Conservation (phyloP, 2,329 filamentous ascomycete species). For the Penicillium aurantiogriseum region DNA sequence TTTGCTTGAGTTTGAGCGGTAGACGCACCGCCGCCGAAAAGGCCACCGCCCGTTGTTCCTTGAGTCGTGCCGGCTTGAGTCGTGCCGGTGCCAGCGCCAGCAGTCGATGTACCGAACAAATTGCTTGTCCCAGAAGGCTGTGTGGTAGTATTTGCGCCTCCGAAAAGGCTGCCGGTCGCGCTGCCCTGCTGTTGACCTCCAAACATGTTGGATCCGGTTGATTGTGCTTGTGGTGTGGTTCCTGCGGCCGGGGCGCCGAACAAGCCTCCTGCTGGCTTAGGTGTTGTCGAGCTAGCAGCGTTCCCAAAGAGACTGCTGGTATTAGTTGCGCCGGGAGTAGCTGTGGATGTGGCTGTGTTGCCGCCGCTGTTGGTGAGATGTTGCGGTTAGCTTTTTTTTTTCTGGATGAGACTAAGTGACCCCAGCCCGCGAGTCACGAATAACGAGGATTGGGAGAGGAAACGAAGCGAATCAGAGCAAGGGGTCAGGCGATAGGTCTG, state of each 20-base stretch:
- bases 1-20: constrained; percentile 37
- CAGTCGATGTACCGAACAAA: constrained; percentile 33
- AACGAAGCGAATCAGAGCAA: constrained; percentile 6
- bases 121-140: constrained; percentile 30
- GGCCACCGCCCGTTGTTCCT: constrained; percentile 12
- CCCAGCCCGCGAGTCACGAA: neutral
- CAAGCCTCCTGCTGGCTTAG: constrained; percentile 34
- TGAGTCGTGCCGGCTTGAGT: constrained; percentile 5
- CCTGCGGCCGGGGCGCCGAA: constrained; percentile 30
- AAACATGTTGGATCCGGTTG: constrained; percentile 36
- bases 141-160: constrained; percentile 26
- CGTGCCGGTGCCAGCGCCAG: constrained; percentile 12
- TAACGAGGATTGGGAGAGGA: neutral
- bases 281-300: constrained; percentile 23
- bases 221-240: constrained; percentile 31
- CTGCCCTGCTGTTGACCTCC: constrained; percentile 31
- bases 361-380: constrained; percentile 17
- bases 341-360: constrained; percentile 29
- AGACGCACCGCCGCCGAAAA: constrained; percentile 13
- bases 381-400: constrained; percentile 17
- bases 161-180: constrained; percentile 32
- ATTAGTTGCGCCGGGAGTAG: constrained; percentile 28
- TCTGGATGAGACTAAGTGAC: neutral
- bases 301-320: constrained; percentile 35
- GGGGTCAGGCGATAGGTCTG: constrained; percentile 3